Base-by-base conservation (phyloP, 257 asterid species). In the Lycium barbarum region DNA sequence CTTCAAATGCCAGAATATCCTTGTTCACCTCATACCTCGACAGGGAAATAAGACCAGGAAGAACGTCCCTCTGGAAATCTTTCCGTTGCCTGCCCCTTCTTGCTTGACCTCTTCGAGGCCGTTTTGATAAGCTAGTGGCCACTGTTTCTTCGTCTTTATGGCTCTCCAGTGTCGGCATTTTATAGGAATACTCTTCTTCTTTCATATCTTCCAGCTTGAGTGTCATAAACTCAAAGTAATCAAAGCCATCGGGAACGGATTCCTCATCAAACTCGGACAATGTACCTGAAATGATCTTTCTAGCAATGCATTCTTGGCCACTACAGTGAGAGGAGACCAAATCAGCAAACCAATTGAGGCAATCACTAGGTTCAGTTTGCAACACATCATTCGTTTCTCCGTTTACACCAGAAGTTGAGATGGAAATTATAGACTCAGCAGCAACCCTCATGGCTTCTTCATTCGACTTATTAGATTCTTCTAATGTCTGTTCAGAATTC, bases 21-120 rank as follows among this genome's bases (percentile, higher is more conserved):
- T 93, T 95, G 3, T 88, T 87, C 88, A 94, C 91, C 85, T 93
- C 92, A 55, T 87, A 91, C 74, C 94, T 92, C 0, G 98, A 89
- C 78, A 94, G 80, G 61, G 96, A 87, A 47, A 88, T 88, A 76
- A 94, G 61, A n/a, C 93, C 87, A 0, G 98, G 97, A 83, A 94
- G 95, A 40, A 93, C 71, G 84, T 93, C 96, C 86, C 92, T 85
- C 47, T 92, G 96, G 85, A 94, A 94, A 82, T 94, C 97, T 40
- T 88, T 90, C 17, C 84, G 65, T 63, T 78, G 93, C 85, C 92
- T 90, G 65, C 94, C 92, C 74, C 91, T 88, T 62, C 91, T 89
- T 45, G 87, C 86, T 85, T 84, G 88, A 83, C 94, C 91, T 87
- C 94, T 90, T 80, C 92, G 88, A 3, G 87, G 76, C 83, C 94